Evolutionary conservation across 768 basidiomycete species (phyloP).

Genomic region (Xerocomellus amylosporus): DNA sequence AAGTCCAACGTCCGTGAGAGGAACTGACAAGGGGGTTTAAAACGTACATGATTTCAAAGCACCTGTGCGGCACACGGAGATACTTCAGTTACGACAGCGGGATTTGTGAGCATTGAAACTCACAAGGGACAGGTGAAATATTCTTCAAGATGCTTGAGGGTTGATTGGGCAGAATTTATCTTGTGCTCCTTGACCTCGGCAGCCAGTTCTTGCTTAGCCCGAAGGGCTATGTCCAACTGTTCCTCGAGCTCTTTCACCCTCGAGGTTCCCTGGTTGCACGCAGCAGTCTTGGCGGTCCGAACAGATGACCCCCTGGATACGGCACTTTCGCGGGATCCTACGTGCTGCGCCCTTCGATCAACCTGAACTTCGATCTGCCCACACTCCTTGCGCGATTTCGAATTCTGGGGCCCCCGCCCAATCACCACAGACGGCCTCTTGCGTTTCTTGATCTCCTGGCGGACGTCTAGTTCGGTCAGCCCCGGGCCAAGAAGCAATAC

Average conservation of each 20-base stretch:
- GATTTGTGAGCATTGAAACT: constrained; percentile 24
- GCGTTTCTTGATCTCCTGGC: constrained; percentile 8
- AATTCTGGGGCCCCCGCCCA: not conserved
- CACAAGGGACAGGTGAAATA: constrained; percentile 65
- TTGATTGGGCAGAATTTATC: constrained; percentile 27
- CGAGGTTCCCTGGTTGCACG: constrained; percentile 35
- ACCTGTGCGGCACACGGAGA: constrained; percentile 37
- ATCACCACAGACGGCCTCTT: not conserved
- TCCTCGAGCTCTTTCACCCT: constrained; percentile 44
- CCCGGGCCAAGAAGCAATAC: not conserved
- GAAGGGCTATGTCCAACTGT: constrained; percentile 37
- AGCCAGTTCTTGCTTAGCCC: constrained; percentile 43
- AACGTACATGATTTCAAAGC: constrained; percentile 57
- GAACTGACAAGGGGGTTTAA: not conserved
- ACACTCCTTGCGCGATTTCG: constrained; percentile 14
- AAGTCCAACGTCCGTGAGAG: constrained; percentile 1
- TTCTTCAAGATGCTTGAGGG: constrained; percentile 55
- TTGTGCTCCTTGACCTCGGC: constrained; percentile 42
- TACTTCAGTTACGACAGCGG: constrained; percentile 11
- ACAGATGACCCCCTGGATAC: not conserved
- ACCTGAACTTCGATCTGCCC: constrained; percentile 8
- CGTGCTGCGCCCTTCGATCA: not conserved
- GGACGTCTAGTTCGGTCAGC: not conserved
- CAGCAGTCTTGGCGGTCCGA: not conserved
- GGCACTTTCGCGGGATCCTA: constrained; percentile 1